Conservation (phyloP, 148 eudicot genomes). For the Tetragonia tetragonoides region DNA sequence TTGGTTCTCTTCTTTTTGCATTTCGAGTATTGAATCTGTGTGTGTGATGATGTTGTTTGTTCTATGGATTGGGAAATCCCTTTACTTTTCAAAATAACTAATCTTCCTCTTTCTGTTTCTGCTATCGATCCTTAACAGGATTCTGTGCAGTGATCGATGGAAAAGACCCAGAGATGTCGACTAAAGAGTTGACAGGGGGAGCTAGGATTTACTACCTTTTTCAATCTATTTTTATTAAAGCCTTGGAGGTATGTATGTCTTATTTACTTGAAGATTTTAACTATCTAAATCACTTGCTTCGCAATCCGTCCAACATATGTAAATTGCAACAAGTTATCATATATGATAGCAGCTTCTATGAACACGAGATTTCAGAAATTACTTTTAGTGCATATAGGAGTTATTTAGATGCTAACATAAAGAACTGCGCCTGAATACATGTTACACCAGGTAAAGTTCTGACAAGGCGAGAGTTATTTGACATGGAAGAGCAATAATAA, state of each 20-base stretch:
- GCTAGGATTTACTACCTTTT: constrained; percentile 49
- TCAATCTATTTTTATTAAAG: constrained; percentile 45
- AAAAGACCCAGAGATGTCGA: constrained; percentile 41
- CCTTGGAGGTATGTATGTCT: constrained; percentile 40
- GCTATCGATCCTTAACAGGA: constrained; percentile 25
- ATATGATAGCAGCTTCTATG: too few relatives aligned
- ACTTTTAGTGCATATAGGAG: not conserved
- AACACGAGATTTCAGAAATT: too few relatives aligned
- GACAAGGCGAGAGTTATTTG: not conserved
- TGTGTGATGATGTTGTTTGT: too few relatives aligned
- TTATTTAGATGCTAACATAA: too few relatives aligned
- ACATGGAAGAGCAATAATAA: not conserved
- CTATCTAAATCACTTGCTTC: not conserved
- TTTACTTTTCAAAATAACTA: too few relatives aligned
- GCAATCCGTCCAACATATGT: not conserved
- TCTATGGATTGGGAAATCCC: not conserved
- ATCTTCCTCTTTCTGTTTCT: not conserved
- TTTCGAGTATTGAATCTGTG: too few relatives aligned
- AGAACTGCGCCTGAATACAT: too few relatives aligned
- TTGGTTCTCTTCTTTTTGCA: not conserved
- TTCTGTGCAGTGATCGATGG: constrained; percentile 48
- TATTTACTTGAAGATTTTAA: not conserved
- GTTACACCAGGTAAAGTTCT: too few relatives aligned
- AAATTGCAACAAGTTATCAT: too few relatives aligned
- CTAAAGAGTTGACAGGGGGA: constrained; percentile 44